These are phyloP conservation scores for Rhizoclosmatium globosum DNA, from an alignment of 192 early-diverging fungal genomes.

Conservation along the genomic window DNA sequence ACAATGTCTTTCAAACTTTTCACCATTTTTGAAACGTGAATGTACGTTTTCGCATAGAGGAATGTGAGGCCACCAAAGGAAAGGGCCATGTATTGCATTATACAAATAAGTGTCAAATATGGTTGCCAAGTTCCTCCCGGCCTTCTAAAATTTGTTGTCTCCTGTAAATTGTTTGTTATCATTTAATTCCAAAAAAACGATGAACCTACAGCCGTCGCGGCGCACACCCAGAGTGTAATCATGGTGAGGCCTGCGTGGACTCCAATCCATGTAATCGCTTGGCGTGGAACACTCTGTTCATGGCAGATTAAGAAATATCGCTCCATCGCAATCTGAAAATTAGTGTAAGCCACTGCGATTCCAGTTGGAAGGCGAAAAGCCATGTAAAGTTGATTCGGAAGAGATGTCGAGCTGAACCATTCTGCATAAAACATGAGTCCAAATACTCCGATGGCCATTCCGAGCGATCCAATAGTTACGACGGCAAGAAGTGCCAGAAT, in stretches of 20 bases:
- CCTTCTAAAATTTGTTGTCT: neutral
- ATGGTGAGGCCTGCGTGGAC: neutral
- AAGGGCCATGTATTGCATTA: neutral
- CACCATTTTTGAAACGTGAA: neutral
- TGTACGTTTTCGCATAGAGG: neutral
- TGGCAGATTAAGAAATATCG: neutral
- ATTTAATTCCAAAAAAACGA: too few species aligned
- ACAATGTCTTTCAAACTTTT: neutral
- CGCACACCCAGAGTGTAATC: neutral
- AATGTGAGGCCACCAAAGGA: neutral
- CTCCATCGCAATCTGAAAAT: neutral
- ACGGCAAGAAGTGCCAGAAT: neutral
- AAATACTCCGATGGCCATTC: neutral
- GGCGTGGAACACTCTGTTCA: neutral
- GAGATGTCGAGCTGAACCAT: neutral
- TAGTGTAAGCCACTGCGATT: neutral
- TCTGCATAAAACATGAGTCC: neutral
- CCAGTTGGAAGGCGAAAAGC: neutral
- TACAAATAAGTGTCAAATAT: neutral
- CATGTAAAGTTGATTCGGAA: neutral
- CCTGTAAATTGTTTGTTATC: too few species aligned
- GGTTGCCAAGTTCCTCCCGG: constrained; percentile 8
- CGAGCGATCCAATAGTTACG: neutral
- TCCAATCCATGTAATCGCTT: neutral
- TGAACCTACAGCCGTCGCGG: neutral